phyloP scores from a whole-genome alignment of 2,329 filamentous ascomycete species.

The Trichoderma lentiforme region DNA sequence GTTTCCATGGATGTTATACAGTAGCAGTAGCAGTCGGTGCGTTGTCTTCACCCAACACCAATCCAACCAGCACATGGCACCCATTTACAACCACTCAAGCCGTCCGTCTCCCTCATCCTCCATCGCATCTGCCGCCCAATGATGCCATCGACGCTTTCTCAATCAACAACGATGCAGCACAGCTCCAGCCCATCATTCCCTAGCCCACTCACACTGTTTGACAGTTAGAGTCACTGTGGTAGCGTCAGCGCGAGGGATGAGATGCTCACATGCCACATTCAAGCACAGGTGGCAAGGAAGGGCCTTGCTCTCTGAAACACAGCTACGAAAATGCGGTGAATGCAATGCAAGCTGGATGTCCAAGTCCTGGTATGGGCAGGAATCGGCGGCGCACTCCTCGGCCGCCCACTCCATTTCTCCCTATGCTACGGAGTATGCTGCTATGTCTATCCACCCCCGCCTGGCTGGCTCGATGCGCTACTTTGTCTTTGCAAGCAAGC shows the following conservation, averaged over 20 bases:
- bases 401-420: background rate
- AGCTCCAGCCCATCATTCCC: conserved; percentile 16
- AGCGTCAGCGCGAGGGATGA: conserved; percentile 15
- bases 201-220: conserved; percentile 17
- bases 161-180: conserved; percentile 7
- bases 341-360: background rate
- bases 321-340: conserved; percentile 18
- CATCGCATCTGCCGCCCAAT: background rate
- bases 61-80: background rate
- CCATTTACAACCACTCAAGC: background rate
- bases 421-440: background rate
- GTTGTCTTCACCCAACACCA: background rate
- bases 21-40: background rate
- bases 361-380: background rate
- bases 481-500: background rate
- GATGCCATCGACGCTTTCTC: background rate
- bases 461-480: background rate
- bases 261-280: conserved; percentile 15
- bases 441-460: conserved; percentile 4
- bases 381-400: conserved; percentile 2
- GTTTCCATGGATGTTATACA: background rate
- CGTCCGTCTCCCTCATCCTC: background rate
- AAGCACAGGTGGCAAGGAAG: conserved; percentile 10
- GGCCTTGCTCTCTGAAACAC: conserved; percentile 14
- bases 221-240: background rate